Evolutionary conservation across 2,329 filamentous ascomycete genomes (phyloP), one percentile per base, ranked within the genome.

Genomic region (Claviceps arundinis): DNA sequence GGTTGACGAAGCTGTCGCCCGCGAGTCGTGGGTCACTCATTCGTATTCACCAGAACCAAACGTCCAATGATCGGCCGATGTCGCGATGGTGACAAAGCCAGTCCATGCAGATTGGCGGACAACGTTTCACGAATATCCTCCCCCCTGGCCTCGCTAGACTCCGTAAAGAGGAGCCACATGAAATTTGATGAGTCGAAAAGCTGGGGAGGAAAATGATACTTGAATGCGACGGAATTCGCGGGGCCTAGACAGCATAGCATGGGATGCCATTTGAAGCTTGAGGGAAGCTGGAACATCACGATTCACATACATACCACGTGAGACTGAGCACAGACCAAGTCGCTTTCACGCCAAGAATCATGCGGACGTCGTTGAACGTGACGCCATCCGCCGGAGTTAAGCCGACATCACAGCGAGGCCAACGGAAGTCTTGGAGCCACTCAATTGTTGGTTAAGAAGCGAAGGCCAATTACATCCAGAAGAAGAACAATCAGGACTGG

Each of bases 121-220:
- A 48, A 47, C 30, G 47, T 45, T 50, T 52, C 52, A 50, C 45
- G 47, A 50, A 57, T 55, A 56, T 58, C 56, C 61, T 59, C 58
- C 59, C 59, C 60, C 61, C 60, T 57, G 51, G 57, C 57, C 59
- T 53, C 52, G 50, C 54, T 52, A 47, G 50, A 47, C 43, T 45
- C 52, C 47, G 52, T 47, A 51, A 34, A 56, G 51, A 44, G 46
- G 52, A 53, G 51, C 55, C 53, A 56, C 59, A 61, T 59, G 52
- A 56, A 54, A 30, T 2, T 34, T 26, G 42, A 17, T 50, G 22
- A 4, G 9, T 5, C 14, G 34, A 26, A 16, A 37, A 50, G 42
- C 34, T 34, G 49, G 30, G 9, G 41, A 37, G 13, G 7, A 8
- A 34, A 11, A 34, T 34, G 30, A 9, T 34, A 34, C 30, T 11